Base-by-base conservation (phyloP, 441 rosid genomes). In the Adansonia madagascariensis region DNA sequence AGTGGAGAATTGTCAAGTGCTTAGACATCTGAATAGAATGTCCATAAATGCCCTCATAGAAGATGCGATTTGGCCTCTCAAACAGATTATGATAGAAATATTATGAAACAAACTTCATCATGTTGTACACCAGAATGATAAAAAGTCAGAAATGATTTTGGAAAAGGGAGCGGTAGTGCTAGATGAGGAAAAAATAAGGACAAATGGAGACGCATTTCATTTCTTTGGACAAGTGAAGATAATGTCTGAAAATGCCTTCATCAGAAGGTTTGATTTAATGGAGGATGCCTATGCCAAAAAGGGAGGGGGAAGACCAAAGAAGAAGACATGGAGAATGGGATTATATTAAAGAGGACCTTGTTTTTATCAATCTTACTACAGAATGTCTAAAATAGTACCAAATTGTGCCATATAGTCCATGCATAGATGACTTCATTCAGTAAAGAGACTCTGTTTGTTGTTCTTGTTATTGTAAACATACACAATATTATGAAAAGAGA, bases 101-200 rank as follows among this genome's bases (percentile, higher is more conserved):
- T 11, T 20, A 20, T 11, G 27, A 46, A 6, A 67, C 39, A 10
- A 46, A 46, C 52, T 20, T 67, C 39, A 2, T 67, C 15, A 2
- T 20, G 27, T 6, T 46, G 17, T 20, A 20, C 2, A 12, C 56
- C 35, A 20, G 18, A 10, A 67, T 7, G 0, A 66, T 39, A 66
- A 53, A 47, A 66, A 44, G 17, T 66, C 20, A 66, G 35, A 66
- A 66, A 66, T 66, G 35, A 66, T 44, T 18, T 44, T 11, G 53
- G 35, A 66, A 47, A 46, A 67, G 53, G 15, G 11, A 44, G 6
- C 4, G 71, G 1, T 31, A 31, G 65, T 20, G 71, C 55, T 0
- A 11, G 27, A 67, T 67, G 71, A 43, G 49, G 9, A 46, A 0
- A 64, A 62, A 31, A 8, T 10, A 15, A 31, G 9, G 46, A 6